These are phyloP conservation scores for Amanita exitialis DNA, from an alignment of 768 basidiomycete species.

Conservation along the genomic window DNA sequence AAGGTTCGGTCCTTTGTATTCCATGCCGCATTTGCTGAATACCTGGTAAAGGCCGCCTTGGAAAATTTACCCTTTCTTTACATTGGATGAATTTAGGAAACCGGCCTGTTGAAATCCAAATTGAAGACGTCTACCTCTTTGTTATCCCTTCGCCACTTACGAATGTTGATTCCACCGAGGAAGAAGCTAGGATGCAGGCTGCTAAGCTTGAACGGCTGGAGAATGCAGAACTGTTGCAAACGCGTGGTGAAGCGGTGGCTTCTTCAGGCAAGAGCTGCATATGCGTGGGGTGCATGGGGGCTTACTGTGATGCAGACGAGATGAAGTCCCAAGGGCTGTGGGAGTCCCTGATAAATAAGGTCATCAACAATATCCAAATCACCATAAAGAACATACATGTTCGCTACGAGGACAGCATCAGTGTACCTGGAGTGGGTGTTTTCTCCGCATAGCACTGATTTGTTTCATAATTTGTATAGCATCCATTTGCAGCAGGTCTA, in stretches of 20 bases:
- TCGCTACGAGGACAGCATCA: slow-evolving; percentile 91
- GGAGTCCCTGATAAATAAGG: slow-evolving; percentile 74
- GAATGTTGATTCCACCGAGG: slow-evolving; percentile 69
- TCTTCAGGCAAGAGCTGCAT: slow-evolving; percentile 28
- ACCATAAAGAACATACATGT: slow-evolving; percentile 94
- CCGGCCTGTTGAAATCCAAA: slow-evolving; percentile 81
- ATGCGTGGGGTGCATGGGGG: neutral
- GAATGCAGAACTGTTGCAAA: slow-evolving; percentile 77
- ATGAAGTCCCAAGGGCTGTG: slow-evolving; percentile 81
- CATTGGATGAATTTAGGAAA: slow-evolving; percentile 87
- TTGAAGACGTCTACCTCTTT: slow-evolving; percentile 93
- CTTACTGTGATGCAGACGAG: slow-evolving; percentile 24
- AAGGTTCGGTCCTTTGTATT: slow-evolving; percentile 42
- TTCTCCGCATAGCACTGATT: neutral
- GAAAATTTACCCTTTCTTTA: slow-evolving; percentile 76
- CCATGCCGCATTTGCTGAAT: neutral
- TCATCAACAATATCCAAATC: slow-evolving; percentile 94
- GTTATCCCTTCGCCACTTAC: slow-evolving; percentile 74
- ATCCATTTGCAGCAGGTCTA: slow-evolving; percentile 88
- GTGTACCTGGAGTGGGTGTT: slow-evolving; percentile 76
- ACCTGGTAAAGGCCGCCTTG: slow-evolving; percentile 56
- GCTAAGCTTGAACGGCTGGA: slow-evolving; percentile 83
- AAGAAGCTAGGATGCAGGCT: slow-evolving; percentile 72
- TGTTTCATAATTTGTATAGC: slow-evolving; percentile 34
- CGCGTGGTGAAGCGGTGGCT: slow-evolving; percentile 45